Base-by-base conservation (phyloP, 2,329 filamentous ascomycete species). In the Cordyceps tenuipes region DNA sequence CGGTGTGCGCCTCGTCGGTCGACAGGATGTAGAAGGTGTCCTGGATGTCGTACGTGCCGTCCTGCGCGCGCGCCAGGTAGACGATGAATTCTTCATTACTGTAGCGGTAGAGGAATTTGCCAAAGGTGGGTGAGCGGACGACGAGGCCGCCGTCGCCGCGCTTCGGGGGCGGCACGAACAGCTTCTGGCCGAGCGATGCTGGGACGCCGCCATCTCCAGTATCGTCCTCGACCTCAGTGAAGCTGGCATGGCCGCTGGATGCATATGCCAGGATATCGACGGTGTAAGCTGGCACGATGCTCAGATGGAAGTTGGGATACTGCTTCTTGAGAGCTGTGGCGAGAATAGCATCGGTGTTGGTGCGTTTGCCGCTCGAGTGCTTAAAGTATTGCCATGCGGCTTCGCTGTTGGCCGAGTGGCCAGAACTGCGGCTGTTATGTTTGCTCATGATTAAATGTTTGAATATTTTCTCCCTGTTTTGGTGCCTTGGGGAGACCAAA, bases 61-160 rank as follows among this genome's bases (percentile, higher is more conserved):
- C 76, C 39, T 75, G 73, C 26, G 74, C 72, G 49, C 76, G 71
- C 49, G 72, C 69, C 5, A 76, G 52, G 64, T 79, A 79, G 49
- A 79, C 61, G 59, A 78, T 69, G 64, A 78, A 78, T 34, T 79
- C 74, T 8, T 69, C 55, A 39, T 62, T 69, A n/a, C 69, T 61
- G 76, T 76, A 79, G 46, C 65, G 67, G 67, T 77, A 79, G 23
- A 73, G 57, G 63, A 75, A 78, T 66, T 77, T 77, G 63, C 69
- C 74, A 62, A 75, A 78, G 29, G 69, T 60, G 12, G 74, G 59
- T 6, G 63, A 56, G 43, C 71, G 67, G 1, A 59, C 69, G 21
- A 79, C 64, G 3, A 62, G 62, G 13, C 77, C 67, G 23, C 74
- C 75, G 54, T 75, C 71, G 59, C 76, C 67, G n/a, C 77, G 75